Conservation (phyloP, 441 rosid genomes). For the Syzygium malaccense region DNA sequence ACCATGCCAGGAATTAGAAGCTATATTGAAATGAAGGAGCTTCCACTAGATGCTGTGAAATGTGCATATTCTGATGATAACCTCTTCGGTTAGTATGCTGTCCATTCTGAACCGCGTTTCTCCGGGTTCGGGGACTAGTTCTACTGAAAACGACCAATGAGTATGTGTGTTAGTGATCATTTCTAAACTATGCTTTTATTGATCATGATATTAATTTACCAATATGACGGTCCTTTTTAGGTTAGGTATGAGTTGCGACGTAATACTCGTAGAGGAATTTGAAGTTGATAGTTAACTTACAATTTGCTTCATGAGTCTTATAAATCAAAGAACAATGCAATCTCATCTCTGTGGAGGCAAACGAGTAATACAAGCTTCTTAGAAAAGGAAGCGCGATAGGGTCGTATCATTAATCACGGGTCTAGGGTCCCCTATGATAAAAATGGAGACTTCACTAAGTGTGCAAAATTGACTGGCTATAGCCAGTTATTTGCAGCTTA, state of each 20-base stretch:
- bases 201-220: too few species aligned
- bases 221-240: too few species aligned
- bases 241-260: too few species aligned
- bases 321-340: too few species aligned
- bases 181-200: too few species aligned
- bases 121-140: slow-evolving; percentile 15
- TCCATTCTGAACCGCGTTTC: slow-evolving; percentile 33
- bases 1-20: background rate
- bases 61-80: background rate
- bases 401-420: background rate
- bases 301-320: background rate
- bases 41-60: background rate
- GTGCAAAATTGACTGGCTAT: too few species aligned
- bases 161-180: too few species aligned
- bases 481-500: background rate
- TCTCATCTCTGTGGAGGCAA: background rate
- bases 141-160: background rate
- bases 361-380: background rate
- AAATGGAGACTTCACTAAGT: fast-evolving
- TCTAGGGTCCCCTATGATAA: too few species aligned
- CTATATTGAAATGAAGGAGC: background rate
- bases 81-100: slow-evolving; percentile 34
- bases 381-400: background rate
- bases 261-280: too few species aligned
- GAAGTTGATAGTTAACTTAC: background rate